Base-by-base conservation (phyloP, 768 basidiomycete species). In the Lactarius pseudohatsudake region DNA sequence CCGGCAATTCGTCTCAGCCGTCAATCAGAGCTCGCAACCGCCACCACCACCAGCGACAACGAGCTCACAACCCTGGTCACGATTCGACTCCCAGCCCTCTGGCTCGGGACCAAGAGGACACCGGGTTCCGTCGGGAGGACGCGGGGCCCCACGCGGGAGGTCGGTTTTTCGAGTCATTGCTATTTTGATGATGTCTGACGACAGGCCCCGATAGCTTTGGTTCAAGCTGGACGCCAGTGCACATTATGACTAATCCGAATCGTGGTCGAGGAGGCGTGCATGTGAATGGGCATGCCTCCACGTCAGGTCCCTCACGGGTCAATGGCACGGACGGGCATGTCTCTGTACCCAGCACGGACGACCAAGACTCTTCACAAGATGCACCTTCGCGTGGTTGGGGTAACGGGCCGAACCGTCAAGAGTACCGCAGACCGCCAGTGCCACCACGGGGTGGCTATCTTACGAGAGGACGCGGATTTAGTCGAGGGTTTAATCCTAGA, bases 1-100 rank as follows among this genome's bases (percentile, higher is more conserved):
- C 70, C 90, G 86, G 3, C 96, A 98, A 75, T 97, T 92, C 75
- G 82, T 91, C 20, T 87, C 89, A 18, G 86, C 89, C 0, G 92
- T 88, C 7, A 85, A 86, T 41, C 85, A 88, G 0, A 83, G 83
- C 67, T 81, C 77, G 2, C 84, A 81, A 5, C 80, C 82, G 22
- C 80, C 80, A 20, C 64, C 71, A 53, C 80, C 47, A 13, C 11
- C 47, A 20, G 28, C 26, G 22, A 45, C 22, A n/a, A 20, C 78
- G 22, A 79, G 79, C 18, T 62, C 77, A 5, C 83, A 86, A 0
- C 92, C 91, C 80, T 85, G 82, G 60, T 89, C 89, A 57, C 82
- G 85, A 28, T 80, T 85, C 71, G 90, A 91, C 0, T 87, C 89
- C 10, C 80, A 86, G 71, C 88, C 89, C 3, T 79, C 78, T 57